Evolutionary conservation across 2,329 filamentous ascomycete species (phyloP).

Genomic region (Venturia effusa): DNA sequence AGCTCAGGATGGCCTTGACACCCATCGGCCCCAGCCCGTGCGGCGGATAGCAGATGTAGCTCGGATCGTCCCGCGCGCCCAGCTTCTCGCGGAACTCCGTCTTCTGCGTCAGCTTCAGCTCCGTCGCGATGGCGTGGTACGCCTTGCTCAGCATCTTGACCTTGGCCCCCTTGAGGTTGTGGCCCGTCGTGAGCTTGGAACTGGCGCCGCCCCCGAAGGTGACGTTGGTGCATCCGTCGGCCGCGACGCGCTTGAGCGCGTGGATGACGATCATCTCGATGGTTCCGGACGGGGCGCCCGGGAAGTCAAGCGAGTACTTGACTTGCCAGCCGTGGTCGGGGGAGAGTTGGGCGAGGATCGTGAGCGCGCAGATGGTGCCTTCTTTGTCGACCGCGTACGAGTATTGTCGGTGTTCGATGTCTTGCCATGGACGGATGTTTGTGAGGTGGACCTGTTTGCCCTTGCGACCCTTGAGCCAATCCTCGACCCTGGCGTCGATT

Average conservation of each 20-base stretch:
- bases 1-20: conserved; percentile 75
- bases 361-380: conserved; percentile 62
- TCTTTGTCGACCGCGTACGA: conserved; percentile 67
- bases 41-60: conserved; percentile 84
- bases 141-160: conserved; percentile 73
- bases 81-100: conserved; percentile 86
- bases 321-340: conserved; percentile 83
- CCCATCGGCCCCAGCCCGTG: conserved; percentile 75
- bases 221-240: conserved; percentile 51
- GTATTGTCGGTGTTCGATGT: conserved; percentile 73
- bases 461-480: conserved; percentile 72
- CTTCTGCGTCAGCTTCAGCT: conserved; percentile 74
- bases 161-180: conserved; percentile 69
- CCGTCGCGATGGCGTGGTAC: conserved; percentile 71
- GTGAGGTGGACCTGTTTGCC: conserved; percentile 84
- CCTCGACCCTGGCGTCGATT: conserved; percentile 60
- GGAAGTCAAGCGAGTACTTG: conserved; percentile 94
- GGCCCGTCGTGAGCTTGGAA: conserved; percentile 61
- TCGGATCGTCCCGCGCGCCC: conserved; percentile 69
- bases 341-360: conserved; percentile 73
- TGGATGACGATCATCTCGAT: conserved; percentile 76
- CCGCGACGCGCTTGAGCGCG: conserved; percentile 51
- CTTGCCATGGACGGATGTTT: conserved; percentile 80
- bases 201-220: conserved; percentile 84
- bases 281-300: conserved; percentile 69